phyloP scores from a whole-genome alignment of 495 filamentous ascomycete genomes.

The Daldinia loculata region DNA sequence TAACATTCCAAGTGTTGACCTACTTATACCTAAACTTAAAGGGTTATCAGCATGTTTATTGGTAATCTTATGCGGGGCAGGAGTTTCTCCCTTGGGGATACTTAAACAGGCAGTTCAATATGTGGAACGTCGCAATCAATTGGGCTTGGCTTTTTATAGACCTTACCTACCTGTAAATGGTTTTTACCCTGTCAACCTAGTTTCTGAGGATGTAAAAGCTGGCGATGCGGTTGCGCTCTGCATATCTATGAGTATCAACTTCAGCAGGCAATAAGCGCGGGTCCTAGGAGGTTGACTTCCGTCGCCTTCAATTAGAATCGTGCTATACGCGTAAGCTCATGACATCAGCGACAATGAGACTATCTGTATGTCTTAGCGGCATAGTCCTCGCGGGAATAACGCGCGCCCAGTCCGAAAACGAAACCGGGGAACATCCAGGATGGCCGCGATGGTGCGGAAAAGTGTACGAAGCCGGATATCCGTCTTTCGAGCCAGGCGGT shows the following conservation, averaged over 20 bases:
- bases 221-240: not conserved
- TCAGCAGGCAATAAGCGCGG: not conserved
- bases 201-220: not conserved
- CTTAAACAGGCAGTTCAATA: slow-evolving; percentile 36
- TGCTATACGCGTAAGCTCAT: not conserved
- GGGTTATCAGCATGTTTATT: not conserved
- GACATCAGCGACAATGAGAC: slow-evolving; percentile 11
- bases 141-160: slow-evolving; percentile 14
- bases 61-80: slow-evolving; percentile 31
- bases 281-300: not conserved
- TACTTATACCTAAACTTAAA: not conserved
- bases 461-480: slow-evolving; percentile 64
- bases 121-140: slow-evolving; percentile 38
- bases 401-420: slow-evolving; percentile 35
- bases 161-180: not conserved
- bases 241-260: not conserved
- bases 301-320: not conserved
- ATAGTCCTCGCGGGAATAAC: slow-evolving; percentile 5
- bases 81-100: not conserved
- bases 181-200: not conserved
- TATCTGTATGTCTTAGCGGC: not conserved
- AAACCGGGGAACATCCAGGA: slow-evolving; percentile 54
- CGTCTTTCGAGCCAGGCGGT: slow-evolving; percentile 69
- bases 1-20: too few relatives aligned
- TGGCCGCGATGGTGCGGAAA: slow-evolving; percentile 68